Evolutionary conservation across 2,329 filamentous ascomycete genomes (phyloP).

Genomic region (Chalaropsis ovoidea): DNA sequence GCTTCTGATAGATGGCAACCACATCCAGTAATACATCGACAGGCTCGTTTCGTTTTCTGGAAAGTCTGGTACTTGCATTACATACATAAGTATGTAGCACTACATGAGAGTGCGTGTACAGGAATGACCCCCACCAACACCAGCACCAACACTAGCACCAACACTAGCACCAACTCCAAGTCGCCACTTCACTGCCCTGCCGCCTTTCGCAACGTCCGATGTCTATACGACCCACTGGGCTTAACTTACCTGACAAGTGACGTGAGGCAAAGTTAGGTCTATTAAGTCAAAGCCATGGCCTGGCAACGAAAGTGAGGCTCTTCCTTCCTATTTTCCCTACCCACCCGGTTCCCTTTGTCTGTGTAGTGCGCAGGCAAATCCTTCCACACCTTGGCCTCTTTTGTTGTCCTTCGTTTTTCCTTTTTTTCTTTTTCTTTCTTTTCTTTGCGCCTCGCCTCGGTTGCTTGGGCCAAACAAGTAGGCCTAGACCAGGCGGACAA

Average conservation of each 20-base stretch:
- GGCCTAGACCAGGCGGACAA: too few species aligned
- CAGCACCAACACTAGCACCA: not conserved
- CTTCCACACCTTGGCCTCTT: not conserved
- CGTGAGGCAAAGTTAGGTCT: constrained; percentile 1
- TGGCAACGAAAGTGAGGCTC: constrained; percentile 1
- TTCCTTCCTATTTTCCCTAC: not conserved
- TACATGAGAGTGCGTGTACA: constrained; percentile 1
- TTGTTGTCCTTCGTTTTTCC: not conserved
- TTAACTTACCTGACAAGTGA: constrained; percentile 11
- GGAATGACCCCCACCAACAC: not conserved
- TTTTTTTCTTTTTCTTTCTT: not conserved
- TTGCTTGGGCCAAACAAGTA: not conserved
- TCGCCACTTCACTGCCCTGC: constrained; percentile 12
- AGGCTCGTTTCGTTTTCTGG: not conserved
- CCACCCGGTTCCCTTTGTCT: not conserved
- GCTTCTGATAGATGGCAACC: not conserved
- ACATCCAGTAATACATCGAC: not conserved
- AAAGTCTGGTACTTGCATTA: not conserved
- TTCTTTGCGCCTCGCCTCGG: not conserved
- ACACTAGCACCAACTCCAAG: not conserved
- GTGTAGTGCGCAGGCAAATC: constrained; percentile 3
- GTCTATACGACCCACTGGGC: constrained; percentile 8
- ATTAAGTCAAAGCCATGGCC: not conserved
- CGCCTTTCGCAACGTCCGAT: constrained; percentile 2
- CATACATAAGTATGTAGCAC: not conserved